These are phyloP conservation scores for Pseudoturritis turrita DNA, from an alignment of 345 rosid genomes.

Conservation along the genomic window DNA sequence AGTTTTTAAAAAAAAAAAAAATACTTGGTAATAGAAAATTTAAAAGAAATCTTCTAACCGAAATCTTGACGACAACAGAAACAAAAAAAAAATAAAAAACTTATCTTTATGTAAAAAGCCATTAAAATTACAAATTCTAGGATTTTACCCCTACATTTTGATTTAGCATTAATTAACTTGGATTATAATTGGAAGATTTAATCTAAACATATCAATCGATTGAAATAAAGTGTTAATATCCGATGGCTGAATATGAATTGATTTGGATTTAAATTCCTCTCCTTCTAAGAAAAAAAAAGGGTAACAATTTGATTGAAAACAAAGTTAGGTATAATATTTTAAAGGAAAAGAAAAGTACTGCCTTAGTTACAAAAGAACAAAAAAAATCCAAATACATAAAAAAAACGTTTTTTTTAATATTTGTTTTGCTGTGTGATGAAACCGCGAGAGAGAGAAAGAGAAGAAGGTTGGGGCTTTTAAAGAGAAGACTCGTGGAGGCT, in stretches of 20 bases:
- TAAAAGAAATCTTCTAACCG: background rate
- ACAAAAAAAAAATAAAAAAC: background rate
- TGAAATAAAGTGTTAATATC: background rate
- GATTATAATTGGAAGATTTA: background rate
- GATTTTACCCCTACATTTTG: background rate
- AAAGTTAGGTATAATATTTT: background rate
- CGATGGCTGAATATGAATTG: background rate
- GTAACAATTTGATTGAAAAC: background rate
- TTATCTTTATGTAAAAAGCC: background rate
- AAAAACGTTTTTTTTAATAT: background rate
- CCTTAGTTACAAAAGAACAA: background rate
- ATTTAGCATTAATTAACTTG: background rate
- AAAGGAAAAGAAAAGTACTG: background rate
- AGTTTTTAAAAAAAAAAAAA: background rate
- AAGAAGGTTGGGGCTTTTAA: slow-evolving; percentile 7
- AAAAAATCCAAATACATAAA: background rate
- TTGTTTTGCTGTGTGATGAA: background rate
- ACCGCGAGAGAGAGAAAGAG: slow-evolving; percentile 6
- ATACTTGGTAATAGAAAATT: background rate
- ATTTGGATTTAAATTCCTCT: background rate
- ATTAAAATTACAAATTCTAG: background rate
- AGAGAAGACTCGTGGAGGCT: slow-evolving; percentile 53
- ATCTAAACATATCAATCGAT: background rate
- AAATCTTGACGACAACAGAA: background rate
- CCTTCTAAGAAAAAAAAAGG: background rate